Evolutionary conservation across 208 protist genomes (phyloP).

Genomic region (Crithidia thermophila): DNA sequence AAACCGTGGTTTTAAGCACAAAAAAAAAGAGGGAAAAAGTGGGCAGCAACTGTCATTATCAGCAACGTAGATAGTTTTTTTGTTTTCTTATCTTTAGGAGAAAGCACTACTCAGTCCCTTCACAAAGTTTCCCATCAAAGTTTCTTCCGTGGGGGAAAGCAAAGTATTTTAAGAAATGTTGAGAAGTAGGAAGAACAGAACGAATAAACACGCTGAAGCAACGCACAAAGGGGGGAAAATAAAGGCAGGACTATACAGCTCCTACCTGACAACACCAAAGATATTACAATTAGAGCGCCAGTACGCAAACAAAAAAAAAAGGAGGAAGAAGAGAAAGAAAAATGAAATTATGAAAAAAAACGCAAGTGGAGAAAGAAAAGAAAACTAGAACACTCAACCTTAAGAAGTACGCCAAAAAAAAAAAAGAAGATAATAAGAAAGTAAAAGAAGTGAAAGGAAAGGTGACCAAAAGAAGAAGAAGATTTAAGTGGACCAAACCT

Average conservation of each 20-base stretch:
- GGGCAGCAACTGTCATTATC: no score
- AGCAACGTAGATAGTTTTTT: no score
- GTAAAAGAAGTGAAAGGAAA: neutral
- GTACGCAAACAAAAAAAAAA: neutral
- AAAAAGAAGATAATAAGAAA: neutral
- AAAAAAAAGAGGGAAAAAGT: no score
- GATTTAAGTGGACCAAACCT: neutral
- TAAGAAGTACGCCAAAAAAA: neutral
- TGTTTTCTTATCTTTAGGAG: no score
- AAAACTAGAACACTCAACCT: neutral
- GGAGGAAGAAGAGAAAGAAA: neutral
- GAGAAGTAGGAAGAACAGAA: neutral
- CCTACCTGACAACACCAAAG: no score
- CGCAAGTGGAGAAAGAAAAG: neutral
- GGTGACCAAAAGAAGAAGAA: neutral
- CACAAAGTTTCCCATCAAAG: neutral
- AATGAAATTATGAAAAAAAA: neutral
- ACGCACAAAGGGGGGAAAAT: neutral
- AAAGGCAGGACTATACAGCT: neutral
- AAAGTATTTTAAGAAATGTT: no score
- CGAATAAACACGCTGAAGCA: neutral
- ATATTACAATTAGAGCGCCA: no score
- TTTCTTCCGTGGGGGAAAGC: neutral
- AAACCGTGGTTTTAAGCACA: no score
- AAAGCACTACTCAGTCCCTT: no score